These are phyloP conservation scores for Ceratonia siliqua DNA, from an alignment of 306 rosid species.

Conservation along the genomic window DNA sequence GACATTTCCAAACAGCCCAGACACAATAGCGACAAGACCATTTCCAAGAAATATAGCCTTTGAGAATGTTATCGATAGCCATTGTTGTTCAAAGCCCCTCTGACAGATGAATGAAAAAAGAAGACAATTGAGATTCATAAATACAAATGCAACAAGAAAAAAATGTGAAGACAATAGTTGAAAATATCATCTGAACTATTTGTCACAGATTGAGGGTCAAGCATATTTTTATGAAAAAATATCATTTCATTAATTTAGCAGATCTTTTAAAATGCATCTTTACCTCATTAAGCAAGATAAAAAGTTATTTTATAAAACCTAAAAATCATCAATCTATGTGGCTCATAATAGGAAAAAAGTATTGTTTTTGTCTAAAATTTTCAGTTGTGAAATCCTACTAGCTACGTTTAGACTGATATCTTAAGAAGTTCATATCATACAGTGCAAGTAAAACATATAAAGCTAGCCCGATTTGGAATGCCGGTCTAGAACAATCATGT, in stretches of 20 bases:
- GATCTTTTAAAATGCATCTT: conserved; percentile 22
- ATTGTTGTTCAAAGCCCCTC: conserved; percentile 96
- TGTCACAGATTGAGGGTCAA: neutral
- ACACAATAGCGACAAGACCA: conserved; percentile 80
- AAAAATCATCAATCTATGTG: neutral
- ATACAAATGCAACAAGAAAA: conserved; percentile 25
- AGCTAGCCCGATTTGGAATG: neutral
- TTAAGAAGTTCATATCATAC: neutral
- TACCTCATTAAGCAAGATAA: neutral
- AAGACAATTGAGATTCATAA: conserved; percentile 30
- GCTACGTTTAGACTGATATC: conserved; percentile 2
- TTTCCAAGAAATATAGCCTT: conserved; percentile 96
- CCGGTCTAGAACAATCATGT: conserved; percentile 1
- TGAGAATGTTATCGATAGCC: conserved; percentile 89
- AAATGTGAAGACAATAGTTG: conserved; percentile 5
- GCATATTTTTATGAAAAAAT: conserved; percentile 1
- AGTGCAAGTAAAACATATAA: neutral
- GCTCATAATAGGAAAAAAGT: neutral
- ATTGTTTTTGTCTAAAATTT: neutral
- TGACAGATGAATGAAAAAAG: conserved; percentile 36
- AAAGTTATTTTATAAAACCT: neutral
- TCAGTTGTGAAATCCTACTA: neutral
- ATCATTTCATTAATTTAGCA: neutral
- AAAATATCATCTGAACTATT: neutral
- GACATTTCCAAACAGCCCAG: conserved; percentile 93